Evolutionary conservation across 495 filamentous ascomycete species (phyloP).

Genomic region (Mytilinidion resinicola): DNA sequence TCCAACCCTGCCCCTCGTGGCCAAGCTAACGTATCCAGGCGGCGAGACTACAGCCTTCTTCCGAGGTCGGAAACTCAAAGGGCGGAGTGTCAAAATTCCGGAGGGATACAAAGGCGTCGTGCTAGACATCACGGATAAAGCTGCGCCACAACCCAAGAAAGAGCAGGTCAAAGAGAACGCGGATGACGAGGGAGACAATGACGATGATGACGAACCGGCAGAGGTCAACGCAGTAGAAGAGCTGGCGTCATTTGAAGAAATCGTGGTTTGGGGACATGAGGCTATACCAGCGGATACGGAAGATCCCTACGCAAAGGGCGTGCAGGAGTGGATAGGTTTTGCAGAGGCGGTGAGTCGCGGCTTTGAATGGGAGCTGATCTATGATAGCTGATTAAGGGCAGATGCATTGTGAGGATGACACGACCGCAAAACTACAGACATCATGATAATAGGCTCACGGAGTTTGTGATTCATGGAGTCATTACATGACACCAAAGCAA

Average conservation of each 20-base stretch:
- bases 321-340: conserved; percentile 80
- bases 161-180: conserved; percentile 1
- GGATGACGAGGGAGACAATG: conserved; percentile 35
- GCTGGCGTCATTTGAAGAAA: conserved; percentile 62
- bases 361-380: too few species aligned
- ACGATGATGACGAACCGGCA: conserved; percentile 40
- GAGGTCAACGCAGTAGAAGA: conserved; percentile 58
- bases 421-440: too few species aligned
- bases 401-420: too few species aligned
- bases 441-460: too few species aligned
- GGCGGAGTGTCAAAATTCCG: conserved; percentile 61
- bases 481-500: too few species aligned
- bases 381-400: too few species aligned
- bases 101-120: conserved; percentile 52
- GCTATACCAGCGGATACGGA: conserved; percentile 39
- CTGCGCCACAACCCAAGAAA: conserved; percentile 5
- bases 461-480: too few species aligned
- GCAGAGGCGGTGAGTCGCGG: conserved; percentile 48
- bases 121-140: conserved; percentile 23
- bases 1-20: conserved; percentile 23
- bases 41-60: conserved; percentile 61
- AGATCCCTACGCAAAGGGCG: conserved; percentile 54
- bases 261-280: conserved; percentile 82
- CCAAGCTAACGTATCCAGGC: not conserved
- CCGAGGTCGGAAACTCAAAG: conserved; percentile 74